These are phyloP conservation scores for Afroboletus lepidellus DNA, from an alignment of 1,284 basidiomycete species.

Conservation along the genomic window DNA sequence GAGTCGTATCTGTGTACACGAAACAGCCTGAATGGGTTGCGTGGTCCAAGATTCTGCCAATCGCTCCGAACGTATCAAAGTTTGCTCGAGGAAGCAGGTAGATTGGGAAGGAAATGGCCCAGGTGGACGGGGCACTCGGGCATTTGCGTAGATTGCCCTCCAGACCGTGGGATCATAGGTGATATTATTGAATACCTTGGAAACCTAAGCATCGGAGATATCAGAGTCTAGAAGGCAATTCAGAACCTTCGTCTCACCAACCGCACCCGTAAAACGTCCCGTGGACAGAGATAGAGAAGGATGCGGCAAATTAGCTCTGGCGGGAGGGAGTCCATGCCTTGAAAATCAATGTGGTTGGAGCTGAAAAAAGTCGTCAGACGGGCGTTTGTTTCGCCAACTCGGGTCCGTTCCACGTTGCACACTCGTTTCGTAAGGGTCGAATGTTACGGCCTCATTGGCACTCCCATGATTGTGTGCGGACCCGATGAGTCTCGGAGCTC, in stretches of 20 bases:
- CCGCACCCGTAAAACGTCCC: slow-evolving; percentile 6
- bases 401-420: too few species aligned
- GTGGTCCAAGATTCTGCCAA: slow-evolving; percentile 5
- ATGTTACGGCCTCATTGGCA: too few species aligned
- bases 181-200: slow-evolving; percentile 1
- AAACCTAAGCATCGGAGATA: slow-evolving; percentile 1
- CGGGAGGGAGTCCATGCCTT: slow-evolving; percentile 1
- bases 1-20: neutral
- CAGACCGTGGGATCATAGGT: slow-evolving; percentile 3
- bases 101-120: slow-evolving; percentile 11
- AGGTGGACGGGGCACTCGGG: slow-evolving; percentile 5
- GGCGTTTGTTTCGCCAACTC: too few species aligned
- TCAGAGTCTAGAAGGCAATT: too few species aligned
- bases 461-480: too few species aligned
- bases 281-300: slow-evolving; percentile 1
- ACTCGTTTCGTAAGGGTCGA: too few species aligned
- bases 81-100: slow-evolving; percentile 4
- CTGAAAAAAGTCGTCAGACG: too few species aligned
- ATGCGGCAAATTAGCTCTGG: slow-evolving; percentile 5
- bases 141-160: slow-evolving; percentile 10
- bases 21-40: slow-evolving; percentile 2
- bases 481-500: too few species aligned
- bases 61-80: neutral
- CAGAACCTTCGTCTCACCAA: neutral
- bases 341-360: too few species aligned